phyloP scores from a whole-genome alignment of 1,284 basidiomycete genomes.

The Microbotryum silenes-acaulis region DNA sequence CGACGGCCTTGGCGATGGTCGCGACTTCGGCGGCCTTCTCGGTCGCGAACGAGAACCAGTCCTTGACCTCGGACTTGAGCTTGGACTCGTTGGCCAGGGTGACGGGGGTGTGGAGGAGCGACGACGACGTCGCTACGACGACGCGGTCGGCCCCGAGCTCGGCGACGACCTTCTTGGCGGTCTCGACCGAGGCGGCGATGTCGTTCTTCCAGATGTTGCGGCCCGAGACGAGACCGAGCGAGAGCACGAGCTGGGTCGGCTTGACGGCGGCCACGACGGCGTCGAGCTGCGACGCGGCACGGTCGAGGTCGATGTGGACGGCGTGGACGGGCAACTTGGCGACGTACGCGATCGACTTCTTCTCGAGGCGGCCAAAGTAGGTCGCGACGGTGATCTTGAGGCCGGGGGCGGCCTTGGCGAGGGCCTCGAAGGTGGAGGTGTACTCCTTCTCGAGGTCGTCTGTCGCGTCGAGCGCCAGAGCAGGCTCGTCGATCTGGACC shows the following conservation, averaged over 20 bases:
- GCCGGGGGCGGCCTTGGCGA: slow-evolving; percentile 60
- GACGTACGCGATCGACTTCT: slow-evolving; percentile 71
- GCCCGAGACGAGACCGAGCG: slow-evolving; percentile 93
- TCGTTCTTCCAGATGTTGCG: slow-evolving; percentile 99
- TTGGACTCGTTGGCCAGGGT: slow-evolving; percentile 89
- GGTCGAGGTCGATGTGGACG: slow-evolving; percentile 95
- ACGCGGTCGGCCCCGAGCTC: slow-evolving; percentile 71
- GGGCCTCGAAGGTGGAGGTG: slow-evolving; percentile 69
- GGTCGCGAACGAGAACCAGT: slow-evolving; percentile 98
- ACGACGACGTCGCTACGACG: slow-evolving; percentile 90
- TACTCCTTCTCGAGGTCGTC: slow-evolving; percentile 73
- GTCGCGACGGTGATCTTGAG: slow-evolving; percentile 83
- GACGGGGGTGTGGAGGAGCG: slow-evolving; percentile 96
- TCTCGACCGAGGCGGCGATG: slow-evolving; percentile 71
- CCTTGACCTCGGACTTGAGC: slow-evolving; percentile 80
- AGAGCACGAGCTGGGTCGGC: slow-evolving; percentile 70
- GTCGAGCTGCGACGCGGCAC: slow-evolving; percentile 77
- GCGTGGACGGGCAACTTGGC: slow-evolving; percentile 88
- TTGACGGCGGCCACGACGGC: slow-evolving; percentile 76
- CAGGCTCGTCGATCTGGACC: slow-evolving; percentile 96
- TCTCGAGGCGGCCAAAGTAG: slow-evolving; percentile 89
- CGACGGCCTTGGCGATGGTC: slow-evolving; percentile 71
- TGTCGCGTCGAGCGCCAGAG: slow-evolving; percentile 87
- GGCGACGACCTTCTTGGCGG: slow-evolving; percentile 76
- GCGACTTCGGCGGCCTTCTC: slow-evolving; percentile 95